Evolutionary conservation across 129 eudicot species (phyloP).

Genomic region (Saposhnikovia divaricata): DNA sequence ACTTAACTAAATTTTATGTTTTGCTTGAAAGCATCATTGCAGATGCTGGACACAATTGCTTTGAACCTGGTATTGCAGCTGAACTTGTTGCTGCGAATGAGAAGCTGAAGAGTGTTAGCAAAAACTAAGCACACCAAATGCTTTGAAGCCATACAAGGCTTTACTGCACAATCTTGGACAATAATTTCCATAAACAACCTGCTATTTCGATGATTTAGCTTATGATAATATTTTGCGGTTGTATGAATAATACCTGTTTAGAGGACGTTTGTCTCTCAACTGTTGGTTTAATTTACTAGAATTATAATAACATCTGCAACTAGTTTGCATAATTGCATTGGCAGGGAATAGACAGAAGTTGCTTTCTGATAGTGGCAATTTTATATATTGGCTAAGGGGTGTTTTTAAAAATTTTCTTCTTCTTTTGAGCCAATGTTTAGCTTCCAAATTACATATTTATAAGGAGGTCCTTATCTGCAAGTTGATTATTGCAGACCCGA

Average conservation of each 20-base stretch:
- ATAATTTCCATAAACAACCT: not conserved
- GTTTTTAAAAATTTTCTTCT: not conserved
- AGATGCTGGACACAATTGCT: slow-evolving; percentile 92
- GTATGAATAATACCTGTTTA: not conserved
- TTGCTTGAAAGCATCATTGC: slow-evolving; percentile 39
- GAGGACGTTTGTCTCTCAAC: not conserved
- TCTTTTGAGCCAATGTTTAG: not conserved
- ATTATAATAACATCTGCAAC: not conserved
- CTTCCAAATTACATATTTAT: not conserved
- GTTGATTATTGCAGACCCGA: too few species aligned
- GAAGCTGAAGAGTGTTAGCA: slow-evolving; percentile 21
- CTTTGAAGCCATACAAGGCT: not conserved
- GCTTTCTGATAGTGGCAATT: not conserved
- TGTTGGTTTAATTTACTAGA: not conserved
- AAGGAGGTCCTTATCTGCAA: too few species aligned
- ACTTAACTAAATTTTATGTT: not conserved
- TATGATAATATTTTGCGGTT: not conserved
- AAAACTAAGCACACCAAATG: not conserved
- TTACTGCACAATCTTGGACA: not conserved
- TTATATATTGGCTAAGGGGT: not conserved
- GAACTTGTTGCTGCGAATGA: slow-evolving; percentile 97
- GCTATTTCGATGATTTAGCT: not conserved
- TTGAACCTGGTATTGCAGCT: slow-evolving; percentile 73
- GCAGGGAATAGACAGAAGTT: not conserved
- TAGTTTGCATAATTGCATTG: not conserved